phyloP scores from a whole-genome alignment of 2,329 filamentous ascomycete genomes.

The Beauveria australis region DNA sequence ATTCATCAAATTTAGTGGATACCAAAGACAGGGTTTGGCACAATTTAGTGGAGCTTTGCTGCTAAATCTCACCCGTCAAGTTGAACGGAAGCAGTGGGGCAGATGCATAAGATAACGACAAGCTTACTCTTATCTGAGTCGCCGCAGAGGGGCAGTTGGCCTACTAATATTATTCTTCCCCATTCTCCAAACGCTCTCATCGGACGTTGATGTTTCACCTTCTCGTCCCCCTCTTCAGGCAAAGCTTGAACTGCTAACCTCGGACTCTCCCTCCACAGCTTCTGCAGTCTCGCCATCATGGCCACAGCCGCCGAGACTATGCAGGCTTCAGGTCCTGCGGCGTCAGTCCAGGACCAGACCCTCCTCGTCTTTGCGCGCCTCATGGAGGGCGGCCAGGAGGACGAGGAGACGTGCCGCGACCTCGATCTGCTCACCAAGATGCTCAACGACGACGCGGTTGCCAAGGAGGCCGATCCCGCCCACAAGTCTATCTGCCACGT shows the following conservation, averaged over 20 bases:
- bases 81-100: not conserved
- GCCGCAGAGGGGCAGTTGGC: conserved; percentile 1
- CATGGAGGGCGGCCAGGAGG: conserved; percentile 85
- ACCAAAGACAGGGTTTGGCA: not conserved
- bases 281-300: conserved; percentile 20
- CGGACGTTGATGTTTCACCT: not conserved
- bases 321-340: conserved; percentile 22
- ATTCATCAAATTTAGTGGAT: not conserved
- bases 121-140: conserved; percentile 8
- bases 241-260: not conserved
- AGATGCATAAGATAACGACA: conserved; percentile 6
- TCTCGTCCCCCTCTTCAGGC: not conserved
- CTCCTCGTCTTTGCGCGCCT: conserved; percentile 76
- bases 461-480: conserved; percentile 33
- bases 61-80: not conserved
- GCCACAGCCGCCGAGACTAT: conserved; percentile 25
- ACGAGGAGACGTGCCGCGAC: conserved; percentile 57
- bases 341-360: conserved; percentile 52
- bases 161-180: not conserved
- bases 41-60: not conserved
- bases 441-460: conserved; percentile 45
- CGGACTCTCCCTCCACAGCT: not conserved
- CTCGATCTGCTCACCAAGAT: conserved; percentile 52
- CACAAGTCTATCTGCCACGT: conserved; percentile 47
- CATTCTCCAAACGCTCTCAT: not conserved